These are phyloP conservation scores for Dactylorhiza incarnata DNA, from an alignment of 106 monocot species.

Conservation along the genomic window DNA sequence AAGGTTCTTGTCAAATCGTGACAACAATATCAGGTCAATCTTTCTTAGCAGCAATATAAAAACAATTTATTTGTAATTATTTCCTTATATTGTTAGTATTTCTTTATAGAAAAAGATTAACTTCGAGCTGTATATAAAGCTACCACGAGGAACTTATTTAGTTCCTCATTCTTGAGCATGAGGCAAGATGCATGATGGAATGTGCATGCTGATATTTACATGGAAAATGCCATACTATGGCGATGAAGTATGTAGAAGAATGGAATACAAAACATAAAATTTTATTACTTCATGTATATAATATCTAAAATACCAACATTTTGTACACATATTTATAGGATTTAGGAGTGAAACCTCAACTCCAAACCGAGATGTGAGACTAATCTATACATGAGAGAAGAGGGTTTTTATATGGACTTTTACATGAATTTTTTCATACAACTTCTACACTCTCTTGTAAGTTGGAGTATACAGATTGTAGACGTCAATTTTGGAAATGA, in stretches of 20 bases:
- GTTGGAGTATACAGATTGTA: too few relatives aligned
- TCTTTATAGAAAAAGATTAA: not conserved
- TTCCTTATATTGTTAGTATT: not conserved
- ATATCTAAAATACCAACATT: too few relatives aligned
- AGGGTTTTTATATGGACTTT: too few relatives aligned
- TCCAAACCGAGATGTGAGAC: too few relatives aligned
- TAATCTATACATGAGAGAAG: too few relatives aligned
- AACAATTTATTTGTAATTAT: not conserved
- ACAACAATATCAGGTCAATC: slow-evolving; percentile 95
- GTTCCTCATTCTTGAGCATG: not conserved
- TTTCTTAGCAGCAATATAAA: not conserved
- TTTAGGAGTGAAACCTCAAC: too few relatives aligned
- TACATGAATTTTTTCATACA: too few relatives aligned
- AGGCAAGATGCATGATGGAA: not conserved
- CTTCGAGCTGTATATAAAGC: not conserved
- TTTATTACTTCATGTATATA: too few relatives aligned
- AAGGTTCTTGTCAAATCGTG: slow-evolving; percentile 93
- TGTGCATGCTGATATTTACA: not conserved
- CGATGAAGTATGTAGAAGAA: not conserved
- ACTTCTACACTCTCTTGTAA: too few relatives aligned
- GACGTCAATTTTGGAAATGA: too few relatives aligned
- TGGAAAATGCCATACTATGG: not conserved
- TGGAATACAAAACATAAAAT: too few relatives aligned
- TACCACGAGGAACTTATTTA: not conserved
- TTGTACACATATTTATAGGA: too few relatives aligned